These are phyloP conservation scores for Mycena olivaceomarginata DNA, from an alignment of 768 basidiomycete species.

Conservation along the genomic window DNA sequence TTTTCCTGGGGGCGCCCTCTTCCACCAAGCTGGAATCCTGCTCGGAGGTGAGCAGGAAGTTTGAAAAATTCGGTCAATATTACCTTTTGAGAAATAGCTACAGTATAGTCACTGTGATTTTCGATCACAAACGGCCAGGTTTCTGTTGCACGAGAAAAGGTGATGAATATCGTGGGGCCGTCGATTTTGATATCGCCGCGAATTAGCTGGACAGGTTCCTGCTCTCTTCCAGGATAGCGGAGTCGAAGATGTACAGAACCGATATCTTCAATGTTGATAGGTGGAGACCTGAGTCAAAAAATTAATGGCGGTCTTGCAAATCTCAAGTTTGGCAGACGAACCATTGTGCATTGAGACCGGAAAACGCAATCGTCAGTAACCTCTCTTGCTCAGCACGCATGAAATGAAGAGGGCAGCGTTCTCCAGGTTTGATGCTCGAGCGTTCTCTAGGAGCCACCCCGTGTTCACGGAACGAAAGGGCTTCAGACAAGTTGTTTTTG, in stretches of 20 bases:
- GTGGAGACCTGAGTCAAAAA: conserved; percentile 82
- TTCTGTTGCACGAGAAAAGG: conserved; percentile 77
- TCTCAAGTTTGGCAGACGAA: conserved; percentile 54
- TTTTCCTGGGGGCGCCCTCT: conserved; percentile 57
- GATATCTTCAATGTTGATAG: conserved; percentile 94
- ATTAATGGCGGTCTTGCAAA: conserved; percentile 24
- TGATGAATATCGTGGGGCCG: conserved; percentile 93
- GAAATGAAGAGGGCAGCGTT: conserved; percentile 80
- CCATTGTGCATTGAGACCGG: conserved; percentile 92
- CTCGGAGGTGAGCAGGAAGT: conserved; percentile 25
- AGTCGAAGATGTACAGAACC: conserved; percentile 88
- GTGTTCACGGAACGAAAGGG: conserved; percentile 91
- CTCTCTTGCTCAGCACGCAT: conserved; percentile 82
- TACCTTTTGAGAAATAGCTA: conserved; percentile 87
- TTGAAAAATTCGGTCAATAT: conserved; percentile 13
- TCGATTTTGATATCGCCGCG: conserved; percentile 88
- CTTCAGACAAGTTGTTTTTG: conserved; percentile 83
- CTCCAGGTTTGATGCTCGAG: conserved; percentile 78
- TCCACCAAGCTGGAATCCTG: conserved; percentile 68
- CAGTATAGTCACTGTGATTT: conserved; percentile 86
- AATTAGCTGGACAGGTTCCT: conserved; percentile 71
- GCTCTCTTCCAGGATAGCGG: conserved; percentile 59
- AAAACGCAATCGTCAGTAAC: conserved; percentile 88
- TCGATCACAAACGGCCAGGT: conserved; percentile 94
- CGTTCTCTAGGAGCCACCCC: conserved; percentile 80